Conservation (phyloP, 148 eudicot genomes). For the Drosera capensis region DNA sequence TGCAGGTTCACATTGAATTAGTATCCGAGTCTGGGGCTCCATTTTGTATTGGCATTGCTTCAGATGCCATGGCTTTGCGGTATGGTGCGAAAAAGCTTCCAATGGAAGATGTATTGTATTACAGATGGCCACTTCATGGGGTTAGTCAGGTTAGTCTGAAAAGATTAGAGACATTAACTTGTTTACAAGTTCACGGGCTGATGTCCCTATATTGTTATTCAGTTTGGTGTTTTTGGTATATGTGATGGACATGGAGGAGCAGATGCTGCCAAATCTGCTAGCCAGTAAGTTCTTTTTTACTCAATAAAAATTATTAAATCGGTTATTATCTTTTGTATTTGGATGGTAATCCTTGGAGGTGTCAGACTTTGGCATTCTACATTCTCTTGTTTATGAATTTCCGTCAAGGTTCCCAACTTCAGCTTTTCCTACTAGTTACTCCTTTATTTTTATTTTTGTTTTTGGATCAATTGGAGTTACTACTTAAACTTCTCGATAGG, state of each 20-base stretch:
- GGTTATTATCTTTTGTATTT: no score
- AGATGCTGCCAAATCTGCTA: conserved; percentile 63
- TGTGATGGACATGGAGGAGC: conserved; percentile 98
- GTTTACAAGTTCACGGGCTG: neutral
- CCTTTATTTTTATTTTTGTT: no score
- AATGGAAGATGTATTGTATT: conserved; percentile 90
- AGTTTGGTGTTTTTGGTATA: conserved; percentile 93
- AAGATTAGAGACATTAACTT: neutral
- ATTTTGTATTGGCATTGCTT: conserved; percentile 75
- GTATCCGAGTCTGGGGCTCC: conserved; percentile 38
- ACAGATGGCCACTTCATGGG: conserved; percentile 78
- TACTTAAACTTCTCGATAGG: no score
- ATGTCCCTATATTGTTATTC: conserved; percentile 14
- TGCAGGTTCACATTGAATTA: conserved; percentile 66
- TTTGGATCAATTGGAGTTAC: no score
- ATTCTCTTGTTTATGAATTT: no score
- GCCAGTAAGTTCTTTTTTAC: conserved; percentile 59
- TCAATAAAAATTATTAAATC: conserved; percentile 1
- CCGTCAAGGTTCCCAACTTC: no score
- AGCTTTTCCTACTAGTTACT: no score
- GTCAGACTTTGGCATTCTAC: no score
- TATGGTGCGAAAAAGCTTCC: conserved; percentile 86
- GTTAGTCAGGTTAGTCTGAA: conserved; percentile 43
- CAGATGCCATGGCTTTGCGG: conserved; percentile 88
- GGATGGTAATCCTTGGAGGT: no score